phyloP scores from a whole-genome alignment of 2,329 filamentous ascomycete species.

The Pyrenophora graminea region DNA sequence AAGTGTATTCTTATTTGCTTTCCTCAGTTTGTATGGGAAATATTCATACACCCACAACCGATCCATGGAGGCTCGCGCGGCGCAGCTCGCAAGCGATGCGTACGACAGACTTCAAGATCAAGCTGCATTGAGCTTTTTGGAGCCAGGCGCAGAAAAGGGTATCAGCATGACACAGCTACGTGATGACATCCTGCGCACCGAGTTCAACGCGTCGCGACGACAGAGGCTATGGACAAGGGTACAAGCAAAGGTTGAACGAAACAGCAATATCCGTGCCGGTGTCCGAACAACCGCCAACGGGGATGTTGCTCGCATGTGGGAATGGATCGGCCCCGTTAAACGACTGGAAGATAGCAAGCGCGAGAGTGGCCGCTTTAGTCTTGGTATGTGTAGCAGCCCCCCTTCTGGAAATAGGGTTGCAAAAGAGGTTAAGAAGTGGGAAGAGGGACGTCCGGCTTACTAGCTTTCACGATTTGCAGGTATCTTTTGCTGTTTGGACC shows the following conservation, averaged over 20 bases:
- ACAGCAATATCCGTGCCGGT: constrained; percentile 85
- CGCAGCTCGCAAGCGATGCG: constrained; percentile 80
- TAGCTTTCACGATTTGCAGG: constrained; percentile 25
- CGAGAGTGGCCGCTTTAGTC: constrained; percentile 40
- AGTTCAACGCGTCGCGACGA: constrained; percentile 75
- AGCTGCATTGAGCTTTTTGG: constrained; percentile 74
- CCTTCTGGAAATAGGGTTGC: constrained; percentile 34
- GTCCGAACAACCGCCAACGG: constrained; percentile 64
- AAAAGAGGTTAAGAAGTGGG: constrained; percentile 48
- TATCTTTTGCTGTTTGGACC: constrained; percentile 4
- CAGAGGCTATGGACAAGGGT: constrained; percentile 86
- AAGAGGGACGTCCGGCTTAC: constrained; percentile 55
- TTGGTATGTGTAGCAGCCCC: constrained; percentile 40
- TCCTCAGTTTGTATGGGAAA: constrained; percentile 62
- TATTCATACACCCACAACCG: constrained; percentile 65
- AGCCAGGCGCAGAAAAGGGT: constrained; percentile 71
- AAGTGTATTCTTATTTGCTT: constrained; percentile 57
- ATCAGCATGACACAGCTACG: constrained; percentile 86
- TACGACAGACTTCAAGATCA: constrained; percentile 82
- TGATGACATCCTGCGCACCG: constrained; percentile 83
- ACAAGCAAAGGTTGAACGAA: constrained; percentile 82
- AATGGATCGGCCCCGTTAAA: constrained; percentile 67
- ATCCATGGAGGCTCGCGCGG: constrained; percentile 73
- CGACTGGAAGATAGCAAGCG: constrained; percentile 51
- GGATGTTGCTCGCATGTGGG: constrained; percentile 66